phyloP scores from a whole-genome alignment of 192 early-diverging fungal genomes.

The Rhizophagus prolifer region DNA sequence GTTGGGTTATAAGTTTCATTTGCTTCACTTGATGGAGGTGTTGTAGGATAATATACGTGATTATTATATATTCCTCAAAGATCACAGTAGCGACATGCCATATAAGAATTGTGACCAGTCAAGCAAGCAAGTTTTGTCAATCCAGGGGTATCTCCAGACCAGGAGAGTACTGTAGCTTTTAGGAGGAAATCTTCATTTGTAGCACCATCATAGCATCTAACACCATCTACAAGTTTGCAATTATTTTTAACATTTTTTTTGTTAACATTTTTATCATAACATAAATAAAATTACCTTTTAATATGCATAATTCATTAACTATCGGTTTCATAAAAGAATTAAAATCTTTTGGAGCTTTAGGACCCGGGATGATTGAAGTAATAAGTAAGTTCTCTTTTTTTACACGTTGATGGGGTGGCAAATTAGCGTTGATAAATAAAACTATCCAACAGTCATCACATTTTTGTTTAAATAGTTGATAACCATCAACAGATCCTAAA shows the following conservation, averaged over 20 bases:
- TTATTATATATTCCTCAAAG: background rate
- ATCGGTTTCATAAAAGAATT: background rate
- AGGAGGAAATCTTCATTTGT: background rate
- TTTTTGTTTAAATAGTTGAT: background rate
- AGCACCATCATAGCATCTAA: background rate
- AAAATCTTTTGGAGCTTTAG: slow-evolving; percentile 2
- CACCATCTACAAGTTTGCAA: background rate
- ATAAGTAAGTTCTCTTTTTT: slow-evolving; percentile 12
- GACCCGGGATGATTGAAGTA: background rate
- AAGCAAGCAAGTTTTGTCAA: background rate
- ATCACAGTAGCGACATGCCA: slow-evolving; percentile 1
- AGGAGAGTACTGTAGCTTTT: background rate
- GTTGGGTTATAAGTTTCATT: background rate
- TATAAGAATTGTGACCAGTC: background rate
- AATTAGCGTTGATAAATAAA: slow-evolving; percentile 4
- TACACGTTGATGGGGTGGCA: background rate
- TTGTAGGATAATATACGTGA: background rate
- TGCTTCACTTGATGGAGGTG: background rate
- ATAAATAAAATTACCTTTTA: background rate
- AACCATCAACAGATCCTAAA: slow-evolving; percentile 1
- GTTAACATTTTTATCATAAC: too few species aligned
- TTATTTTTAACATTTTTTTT: too few species aligned
- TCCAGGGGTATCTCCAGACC: background rate
- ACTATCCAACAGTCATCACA: background rate
- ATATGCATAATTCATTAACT: background rate